These are phyloP conservation scores for Triticum timopheevii DNA, from an alignment of 176 grass and related monocot species.

Conservation along the genomic window DNA sequence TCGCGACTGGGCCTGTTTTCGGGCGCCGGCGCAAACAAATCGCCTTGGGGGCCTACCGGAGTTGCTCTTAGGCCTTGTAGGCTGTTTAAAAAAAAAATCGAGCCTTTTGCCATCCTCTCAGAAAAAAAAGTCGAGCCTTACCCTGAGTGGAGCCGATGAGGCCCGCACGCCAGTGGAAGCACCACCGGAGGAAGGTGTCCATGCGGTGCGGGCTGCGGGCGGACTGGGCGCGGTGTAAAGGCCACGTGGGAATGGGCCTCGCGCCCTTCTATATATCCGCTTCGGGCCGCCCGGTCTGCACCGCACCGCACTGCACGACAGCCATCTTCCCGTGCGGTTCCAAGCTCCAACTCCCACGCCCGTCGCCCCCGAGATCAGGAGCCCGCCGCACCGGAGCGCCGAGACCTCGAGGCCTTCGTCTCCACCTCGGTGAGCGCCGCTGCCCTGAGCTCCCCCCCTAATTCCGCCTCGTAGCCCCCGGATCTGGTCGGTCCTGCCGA, in stretches of 20 bases:
- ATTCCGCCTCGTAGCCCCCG: background rate
- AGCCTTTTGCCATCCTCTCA: too few species aligned
- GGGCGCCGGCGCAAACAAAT: too few species aligned
- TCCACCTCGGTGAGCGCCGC: slow-evolving; percentile 19
- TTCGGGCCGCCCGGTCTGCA: background rate
- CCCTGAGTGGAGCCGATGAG: background rate
- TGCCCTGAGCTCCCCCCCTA: background rate
- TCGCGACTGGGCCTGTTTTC: too few species aligned
- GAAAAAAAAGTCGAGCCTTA: background rate
- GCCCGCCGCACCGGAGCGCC: background rate
- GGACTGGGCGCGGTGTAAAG: slow-evolving; percentile 8
- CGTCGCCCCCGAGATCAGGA: slow-evolving; percentile 18
- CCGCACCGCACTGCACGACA: slow-evolving; percentile 9
- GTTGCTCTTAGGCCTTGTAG: too few species aligned
- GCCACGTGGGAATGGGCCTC: slow-evolving; percentile 24
- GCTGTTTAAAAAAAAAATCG: too few species aligned
- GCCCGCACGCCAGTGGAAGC: background rate
- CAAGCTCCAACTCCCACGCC: background rate
- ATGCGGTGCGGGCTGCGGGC: background rate
- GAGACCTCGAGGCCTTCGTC: background rate
- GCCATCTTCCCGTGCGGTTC: background rate
- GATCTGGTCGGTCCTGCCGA: slow-evolving; percentile 29
- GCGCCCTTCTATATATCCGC: slow-evolving; percentile 21
- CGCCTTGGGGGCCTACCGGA: too few species aligned
- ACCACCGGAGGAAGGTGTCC: background rate